A percentile compares a stretch with the other conserved stretches of the same genome.
phyloP scores from a whole-genome alignment of 2,329 filamentous ascomycete species.

The Paraconiothyrium brasiliense region DNA sequence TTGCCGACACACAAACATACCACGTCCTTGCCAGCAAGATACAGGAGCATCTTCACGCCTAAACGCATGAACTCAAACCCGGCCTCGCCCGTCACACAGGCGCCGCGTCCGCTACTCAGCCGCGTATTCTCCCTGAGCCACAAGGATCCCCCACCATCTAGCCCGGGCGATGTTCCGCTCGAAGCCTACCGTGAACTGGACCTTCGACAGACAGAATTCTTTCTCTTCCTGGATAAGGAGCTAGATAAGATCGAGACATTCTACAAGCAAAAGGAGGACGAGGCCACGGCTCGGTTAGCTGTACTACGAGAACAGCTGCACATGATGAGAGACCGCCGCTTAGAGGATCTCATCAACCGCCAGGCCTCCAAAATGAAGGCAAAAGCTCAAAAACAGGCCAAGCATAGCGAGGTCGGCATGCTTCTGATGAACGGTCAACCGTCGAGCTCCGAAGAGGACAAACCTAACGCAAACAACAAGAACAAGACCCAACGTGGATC shows the following conservation, averaged over 20 bases:
- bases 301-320: slow-evolving; percentile 85
- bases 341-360: slow-evolving; percentile 72
- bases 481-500: slow-evolving; percentile 28
- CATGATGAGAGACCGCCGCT: slow-evolving; percentile 86
- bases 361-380: slow-evolving; percentile 48
- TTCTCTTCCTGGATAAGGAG: slow-evolving; percentile 82
- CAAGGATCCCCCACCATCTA: slow-evolving; percentile 43
- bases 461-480: slow-evolving; percentile 19
- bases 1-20: slow-evolving; percentile 42
- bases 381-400: slow-evolving; percentile 28
- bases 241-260: slow-evolving; percentile 92
- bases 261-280: slow-evolving; percentile 86
- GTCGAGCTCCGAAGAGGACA: slow-evolving; percentile 36
- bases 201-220: slow-evolving; percentile 83
- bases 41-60: slow-evolving; percentile 51
- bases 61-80: slow-evolving; percentile 54
- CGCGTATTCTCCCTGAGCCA: slow-evolving; percentile 56
- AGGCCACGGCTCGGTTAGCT: slow-evolving; percentile 76
- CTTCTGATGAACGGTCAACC: slow-evolving; percentile 27
- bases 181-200: slow-evolving; percentile 72
- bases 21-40: slow-evolving; percentile 42
- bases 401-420: slow-evolving; percentile 27
- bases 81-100: slow-evolving; percentile 25
- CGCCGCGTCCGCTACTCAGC: slow-evolving; percentile 49
- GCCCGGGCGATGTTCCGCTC: slow-evolving; percentile 59